phyloP scores from a whole-genome alignment of 169 alveolate genomes.

The Eimeria acervulina region DNA sequence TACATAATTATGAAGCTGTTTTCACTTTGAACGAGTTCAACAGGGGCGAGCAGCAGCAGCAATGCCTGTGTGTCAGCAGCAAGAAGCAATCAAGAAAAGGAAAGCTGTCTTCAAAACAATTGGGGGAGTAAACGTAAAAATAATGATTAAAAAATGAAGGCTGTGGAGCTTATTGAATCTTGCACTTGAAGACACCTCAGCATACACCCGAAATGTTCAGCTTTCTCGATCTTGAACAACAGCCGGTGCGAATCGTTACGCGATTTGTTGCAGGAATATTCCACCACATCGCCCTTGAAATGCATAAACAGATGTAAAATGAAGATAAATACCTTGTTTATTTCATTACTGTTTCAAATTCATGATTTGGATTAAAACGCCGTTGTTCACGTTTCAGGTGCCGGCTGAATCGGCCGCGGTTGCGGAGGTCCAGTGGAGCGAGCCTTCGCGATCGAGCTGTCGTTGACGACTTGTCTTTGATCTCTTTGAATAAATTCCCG shows the following conservation, averaged over 20 bases:
- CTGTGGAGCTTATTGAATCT: too few relatives aligned
- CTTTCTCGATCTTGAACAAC: background rate
- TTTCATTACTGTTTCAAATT: background rate
- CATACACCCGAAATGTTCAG: background rate
- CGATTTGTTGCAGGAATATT: background rate
- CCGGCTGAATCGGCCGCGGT: background rate
- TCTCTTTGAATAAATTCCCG: background rate
- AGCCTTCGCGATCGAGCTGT: background rate
- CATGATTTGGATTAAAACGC: background rate
- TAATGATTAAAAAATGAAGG: background rate
- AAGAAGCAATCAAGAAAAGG: background rate
- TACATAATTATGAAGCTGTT: too few relatives aligned
- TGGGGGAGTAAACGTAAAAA: background rate
- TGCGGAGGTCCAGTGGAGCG: background rate
- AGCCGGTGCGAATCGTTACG: background rate
- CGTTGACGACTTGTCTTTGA: background rate
- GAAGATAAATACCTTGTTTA: background rate
- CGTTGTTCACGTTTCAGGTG: too few relatives aligned
- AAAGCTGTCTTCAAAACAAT: background rate
- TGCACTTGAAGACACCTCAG: too few relatives aligned
- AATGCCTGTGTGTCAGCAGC: background rate
- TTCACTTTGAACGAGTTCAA: background rate
- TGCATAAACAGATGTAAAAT: background rate
- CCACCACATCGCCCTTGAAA: background rate
- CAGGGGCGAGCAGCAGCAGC: background rate